phyloP scores from a whole-genome alignment of 2,329 filamentous ascomycete genomes.

The Drechmeria coniospora region DNA sequence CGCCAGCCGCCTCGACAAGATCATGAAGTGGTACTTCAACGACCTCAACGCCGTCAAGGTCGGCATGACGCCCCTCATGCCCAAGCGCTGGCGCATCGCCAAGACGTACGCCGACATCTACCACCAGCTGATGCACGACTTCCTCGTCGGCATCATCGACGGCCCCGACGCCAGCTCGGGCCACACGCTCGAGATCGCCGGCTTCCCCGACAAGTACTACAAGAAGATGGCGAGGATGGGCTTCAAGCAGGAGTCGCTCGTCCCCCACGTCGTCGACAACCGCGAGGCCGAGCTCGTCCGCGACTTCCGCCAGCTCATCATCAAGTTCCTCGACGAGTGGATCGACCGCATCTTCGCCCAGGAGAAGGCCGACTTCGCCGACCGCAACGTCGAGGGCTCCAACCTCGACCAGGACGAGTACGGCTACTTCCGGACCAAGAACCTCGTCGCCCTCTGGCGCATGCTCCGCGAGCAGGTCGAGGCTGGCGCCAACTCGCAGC shows the following conservation, averaged over 20 bases:
- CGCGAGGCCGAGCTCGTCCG: conserved; percentile 80
- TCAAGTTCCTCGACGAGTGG: conserved; percentile 92
- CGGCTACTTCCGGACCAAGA: conserved; percentile 83
- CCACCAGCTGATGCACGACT: conserved; percentile 90
- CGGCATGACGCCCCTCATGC: conserved; percentile 83
- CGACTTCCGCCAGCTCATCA: conserved; percentile 89
- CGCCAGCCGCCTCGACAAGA: conserved; percentile 69
- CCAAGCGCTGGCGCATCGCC: conserved; percentile 92
- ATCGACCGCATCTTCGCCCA: conserved; percentile 81
- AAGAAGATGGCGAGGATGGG: conserved; percentile 88
- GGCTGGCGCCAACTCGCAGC: conserved; percentile 69
- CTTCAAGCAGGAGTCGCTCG: conserved; percentile 58
- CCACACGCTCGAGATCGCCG: conserved; percentile 80
- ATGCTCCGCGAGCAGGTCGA: conserved; percentile 91
- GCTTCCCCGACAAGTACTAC: conserved; percentile 94
- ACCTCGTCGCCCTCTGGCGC: conserved; percentile 86
- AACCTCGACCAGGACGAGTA: conserved; percentile 79
- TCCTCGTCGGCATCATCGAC: conserved; percentile 67
- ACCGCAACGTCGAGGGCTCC: conserved; percentile 55
- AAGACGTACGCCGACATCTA: conserved; percentile 83
- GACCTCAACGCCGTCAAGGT: conserved; percentile 89
- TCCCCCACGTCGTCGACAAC: conserved; percentile 78
- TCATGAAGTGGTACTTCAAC: conserved; percentile 93
- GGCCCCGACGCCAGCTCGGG: conserved; percentile 72
- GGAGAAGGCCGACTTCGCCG: conserved; percentile 67